Conservation (phyloP, 768 basidiomycete genomes). For the Mycena amicta region DNA sequence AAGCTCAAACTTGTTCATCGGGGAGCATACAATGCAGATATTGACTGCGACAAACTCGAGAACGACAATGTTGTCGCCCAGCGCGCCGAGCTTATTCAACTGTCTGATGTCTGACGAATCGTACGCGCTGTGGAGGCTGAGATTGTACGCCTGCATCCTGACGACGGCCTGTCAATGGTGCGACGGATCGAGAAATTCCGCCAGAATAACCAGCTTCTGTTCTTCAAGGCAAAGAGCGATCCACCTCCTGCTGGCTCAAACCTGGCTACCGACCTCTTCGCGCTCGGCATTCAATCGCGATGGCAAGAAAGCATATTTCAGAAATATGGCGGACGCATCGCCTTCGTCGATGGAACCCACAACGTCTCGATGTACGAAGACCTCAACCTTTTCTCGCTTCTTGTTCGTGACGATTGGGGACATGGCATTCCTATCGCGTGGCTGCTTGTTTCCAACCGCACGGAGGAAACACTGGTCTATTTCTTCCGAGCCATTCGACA, state of each 20-base stretch:
- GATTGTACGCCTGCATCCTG: constrained; percentile 2
- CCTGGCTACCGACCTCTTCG: constrained; percentile 3
- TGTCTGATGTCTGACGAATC: constrained; percentile 5
- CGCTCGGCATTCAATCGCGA: constrained; percentile 8
- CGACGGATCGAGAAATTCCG: constrained; percentile 9
- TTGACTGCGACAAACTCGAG: constrained; percentile 1
- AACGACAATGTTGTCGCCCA: not conserved
- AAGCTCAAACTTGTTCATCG: constrained; percentile 6
- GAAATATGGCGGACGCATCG: constrained; percentile 4
- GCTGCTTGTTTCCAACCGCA: constrained; percentile 9
- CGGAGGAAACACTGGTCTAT: constrained; percentile 1
- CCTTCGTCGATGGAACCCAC: constrained; percentile 18
- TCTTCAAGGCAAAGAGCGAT: constrained; percentile 6
- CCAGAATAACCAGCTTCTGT: not conserved
- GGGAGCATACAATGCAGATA: not conserved
- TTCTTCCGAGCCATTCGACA: constrained; percentile 3
- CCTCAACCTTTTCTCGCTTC: not conserved
- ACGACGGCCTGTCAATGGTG: constrained; percentile 7
- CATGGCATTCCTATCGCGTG: constrained; percentile 10
- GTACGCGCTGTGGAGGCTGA: constrained; percentile 12
- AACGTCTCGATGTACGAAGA: constrained; percentile 16
- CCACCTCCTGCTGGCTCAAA: constrained; percentile 8
- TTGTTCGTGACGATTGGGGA: constrained; percentile 2
- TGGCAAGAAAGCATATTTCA: constrained; percentile 10
- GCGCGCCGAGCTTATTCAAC: constrained; percentile 1